A percentile compares a stretch with the other conserved stretches of the same genome.
Evolutionary conservation across 1,284 basidiomycete genomes (phyloP).

Genomic region (Pterula multifida): DNA sequence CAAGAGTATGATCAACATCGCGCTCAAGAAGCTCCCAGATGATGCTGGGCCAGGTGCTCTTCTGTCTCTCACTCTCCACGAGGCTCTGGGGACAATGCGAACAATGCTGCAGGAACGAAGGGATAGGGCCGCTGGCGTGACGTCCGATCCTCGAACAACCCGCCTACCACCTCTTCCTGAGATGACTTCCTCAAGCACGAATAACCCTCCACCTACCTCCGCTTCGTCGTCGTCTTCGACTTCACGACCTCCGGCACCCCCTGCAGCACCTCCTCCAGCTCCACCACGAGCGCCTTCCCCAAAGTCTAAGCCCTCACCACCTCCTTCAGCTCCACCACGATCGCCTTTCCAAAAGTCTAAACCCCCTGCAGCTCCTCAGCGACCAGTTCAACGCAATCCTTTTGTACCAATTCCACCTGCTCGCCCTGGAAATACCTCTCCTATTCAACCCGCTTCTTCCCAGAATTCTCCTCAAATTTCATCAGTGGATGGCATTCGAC

Average conservation of each 20-base stretch:
- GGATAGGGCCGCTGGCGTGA: background rate
- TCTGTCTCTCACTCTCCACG: constrained; percentile 2
- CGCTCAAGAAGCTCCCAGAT: constrained; percentile 8
- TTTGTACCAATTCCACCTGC: background rate
- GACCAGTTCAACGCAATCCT: background rate
- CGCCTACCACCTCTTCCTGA: background rate
- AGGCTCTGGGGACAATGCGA: constrained; percentile 14
- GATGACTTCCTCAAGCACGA: constrained; percentile 3
- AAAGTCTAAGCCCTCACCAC: background rate
- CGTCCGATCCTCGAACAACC: background rate
- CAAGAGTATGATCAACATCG: constrained; percentile 15
- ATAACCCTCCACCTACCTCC: background rate
- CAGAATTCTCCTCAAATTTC: constrained; percentile 2
- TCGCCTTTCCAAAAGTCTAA: background rate
- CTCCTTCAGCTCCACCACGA: background rate
- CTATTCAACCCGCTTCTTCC: background rate
- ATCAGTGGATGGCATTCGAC: background rate
- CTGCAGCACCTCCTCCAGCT: constrained; percentile 3
- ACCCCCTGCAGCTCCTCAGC: background rate
- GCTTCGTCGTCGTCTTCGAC: background rate
- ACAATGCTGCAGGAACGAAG: constrained; percentile 13
- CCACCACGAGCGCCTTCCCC: constrained; percentile 1
- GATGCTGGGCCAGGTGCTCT: background rate
- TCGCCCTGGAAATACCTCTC: background rate
- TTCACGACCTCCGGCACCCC: background rate